Base-by-base conservation (phyloP, 1,284 basidiomycete species). In the Schizophyllum commune region DNA sequence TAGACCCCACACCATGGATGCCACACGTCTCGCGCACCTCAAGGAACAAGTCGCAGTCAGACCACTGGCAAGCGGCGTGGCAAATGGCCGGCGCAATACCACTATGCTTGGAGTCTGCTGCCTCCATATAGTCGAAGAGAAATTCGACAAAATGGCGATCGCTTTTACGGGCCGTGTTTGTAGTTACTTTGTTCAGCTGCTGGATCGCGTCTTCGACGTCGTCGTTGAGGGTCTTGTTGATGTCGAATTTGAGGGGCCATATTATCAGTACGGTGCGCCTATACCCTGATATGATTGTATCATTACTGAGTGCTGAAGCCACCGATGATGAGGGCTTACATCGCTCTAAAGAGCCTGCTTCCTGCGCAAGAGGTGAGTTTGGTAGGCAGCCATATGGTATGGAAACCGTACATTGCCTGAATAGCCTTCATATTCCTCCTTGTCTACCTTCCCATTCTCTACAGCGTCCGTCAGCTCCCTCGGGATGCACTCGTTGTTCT, bases 221-320 rank as follows among this genome's bases (percentile, higher is more conserved):
- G 13, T 39, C 34, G 13, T 39, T 13, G 34, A 39, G 58, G 27
- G 7, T 22, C 56, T 58, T 58, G 33, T 61, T 56, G 19, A 57
- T 34, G 32, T 58, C 47, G n/a, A 21, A 34, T 1, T 39, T 34
- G 17, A 58, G 51, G 1, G 63, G 60, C 63, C 63, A 72, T 21
- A 81, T 67, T 19, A 79, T 66, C 1, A 82, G 67, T 1, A 76
- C 77, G 0, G 77, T 75, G 2, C 77, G 71, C 32, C 69, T 73
- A 65, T 81, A 81, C 70, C 72, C 79, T 79, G 57, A 27, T 27
- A 52, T 39, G 13, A 39, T 39, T 39, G 34, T 39, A n/a, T n/a
- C n/a, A n/a, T n/a, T n/a, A n/a, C n/a, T n/a, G n/a, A n/a, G n/a
- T n/a, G n/a, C n/a, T n/a, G n/a, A 32, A 57, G 55, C 58, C 21